Evolutionary conservation across 371 early-diverging fungal genomes (phyloP).

Genomic region (Actinomortierella wolfii): DNA sequence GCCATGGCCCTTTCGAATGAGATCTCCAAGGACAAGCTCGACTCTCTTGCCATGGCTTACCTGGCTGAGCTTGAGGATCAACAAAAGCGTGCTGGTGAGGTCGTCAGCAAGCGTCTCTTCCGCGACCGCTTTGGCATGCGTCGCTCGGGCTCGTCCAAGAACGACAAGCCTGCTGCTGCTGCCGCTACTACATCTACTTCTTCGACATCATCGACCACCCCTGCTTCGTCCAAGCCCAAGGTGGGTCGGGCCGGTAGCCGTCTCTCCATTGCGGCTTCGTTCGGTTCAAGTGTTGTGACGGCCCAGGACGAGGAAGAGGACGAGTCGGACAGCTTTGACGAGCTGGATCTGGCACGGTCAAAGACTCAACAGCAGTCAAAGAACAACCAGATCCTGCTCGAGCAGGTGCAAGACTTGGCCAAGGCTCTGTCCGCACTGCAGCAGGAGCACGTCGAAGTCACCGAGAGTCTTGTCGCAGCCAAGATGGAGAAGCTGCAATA

Average conservation of each 20-base stretch:
- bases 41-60: constrained; percentile 73
- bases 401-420: constrained; percentile 65
- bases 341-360: not conserved
- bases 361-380: not conserved
- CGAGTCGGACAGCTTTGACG: not conserved
- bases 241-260: constrained; percentile 20
- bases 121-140: constrained; percentile 41
- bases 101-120: constrained; percentile 47
- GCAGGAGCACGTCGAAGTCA: constrained; percentile 59
- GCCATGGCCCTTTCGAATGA: constrained; percentile 72
- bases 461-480: constrained; percentile 58
- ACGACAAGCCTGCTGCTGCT: constrained; percentile 12
- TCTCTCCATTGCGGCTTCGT: constrained; percentile 29
- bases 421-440: constrained; percentile 62
- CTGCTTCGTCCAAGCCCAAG: constrained; percentile 21
- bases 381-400: constrained; percentile 47
- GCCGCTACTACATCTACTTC: not conserved
- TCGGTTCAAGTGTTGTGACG: constrained; percentile 22
- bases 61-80: constrained; percentile 63
- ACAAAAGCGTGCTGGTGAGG: constrained; percentile 65
- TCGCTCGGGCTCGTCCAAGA: constrained; percentile 10
- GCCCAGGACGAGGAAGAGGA: constrained; percentile 15
- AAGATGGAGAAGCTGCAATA: constrained; percentile 65
- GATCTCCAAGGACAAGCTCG: constrained; percentile 74
- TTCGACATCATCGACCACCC: constrained; percentile 4